Evolutionary conservation across 2,329 filamentous ascomycete genomes (phyloP).

Genomic region (Pseudogymnoascus sp.): DNA sequence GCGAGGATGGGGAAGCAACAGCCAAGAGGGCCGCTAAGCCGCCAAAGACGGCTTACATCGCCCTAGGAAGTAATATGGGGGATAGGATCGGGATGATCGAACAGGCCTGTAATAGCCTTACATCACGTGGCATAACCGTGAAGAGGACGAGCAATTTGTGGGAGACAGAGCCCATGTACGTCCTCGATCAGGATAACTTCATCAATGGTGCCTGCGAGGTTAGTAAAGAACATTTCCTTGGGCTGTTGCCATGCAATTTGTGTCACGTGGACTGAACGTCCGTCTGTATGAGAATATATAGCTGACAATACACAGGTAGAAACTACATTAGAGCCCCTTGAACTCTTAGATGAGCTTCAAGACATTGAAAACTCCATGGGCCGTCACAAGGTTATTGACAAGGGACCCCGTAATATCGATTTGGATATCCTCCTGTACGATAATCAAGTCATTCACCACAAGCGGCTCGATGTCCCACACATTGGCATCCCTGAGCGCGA

Average conservation of each 20-base stretch:
- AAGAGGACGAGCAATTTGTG: constrained; percentile 79
- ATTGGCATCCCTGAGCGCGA: constrained; percentile 78
- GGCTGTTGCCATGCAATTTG: not conserved
- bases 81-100: constrained; percentile 81
- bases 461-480: constrained; percentile 78
- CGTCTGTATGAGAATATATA: constrained; percentile 8
- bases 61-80: constrained; percentile 86
- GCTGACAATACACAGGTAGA: constrained; percentile 51
- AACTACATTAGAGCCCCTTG: constrained; percentile 65
- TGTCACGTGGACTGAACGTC: not conserved
- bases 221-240: constrained; percentile 27
- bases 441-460: constrained; percentile 52
- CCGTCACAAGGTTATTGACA: constrained; percentile 76
- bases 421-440: constrained; percentile 85
- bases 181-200: constrained; percentile 78
- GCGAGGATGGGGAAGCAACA: not conserved
- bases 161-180: constrained; percentile 96
- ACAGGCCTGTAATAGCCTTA: constrained; percentile 70
- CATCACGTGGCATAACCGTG: constrained; percentile 61
- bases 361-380: constrained; percentile 73
- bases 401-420: constrained; percentile 90
- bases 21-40: constrained; percentile 5
- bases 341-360: constrained; percentile 73
- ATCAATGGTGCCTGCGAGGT: constrained; percentile 91
- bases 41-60: constrained; percentile 57